A percentile compares a stretch with the other conserved stretches of the same genome.
Conservation (phyloP, 2,329 filamentous ascomycete genomes). For the Colletotrichum aenigma region DNA sequence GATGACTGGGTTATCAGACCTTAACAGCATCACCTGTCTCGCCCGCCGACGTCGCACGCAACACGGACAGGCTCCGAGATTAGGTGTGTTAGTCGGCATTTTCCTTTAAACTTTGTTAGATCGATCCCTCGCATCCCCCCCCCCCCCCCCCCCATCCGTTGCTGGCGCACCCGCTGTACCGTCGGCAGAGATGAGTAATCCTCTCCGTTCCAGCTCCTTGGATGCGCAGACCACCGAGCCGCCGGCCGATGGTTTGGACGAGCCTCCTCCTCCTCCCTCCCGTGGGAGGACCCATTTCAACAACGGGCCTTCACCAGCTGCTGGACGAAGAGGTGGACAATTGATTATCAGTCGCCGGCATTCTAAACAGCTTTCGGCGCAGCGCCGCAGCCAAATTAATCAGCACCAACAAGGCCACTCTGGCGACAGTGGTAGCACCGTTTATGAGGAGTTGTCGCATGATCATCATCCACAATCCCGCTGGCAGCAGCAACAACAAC, state of each 20-base stretch:
- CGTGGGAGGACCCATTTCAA: neutral
- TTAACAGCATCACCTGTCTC: neutral
- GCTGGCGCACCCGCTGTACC: neutral
- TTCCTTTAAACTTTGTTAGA: neutral
- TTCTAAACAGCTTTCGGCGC: neutral
- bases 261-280: neutral
- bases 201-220: slow-evolving; percentile 1
- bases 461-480: neutral
- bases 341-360: neutral
- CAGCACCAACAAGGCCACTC: neutral
- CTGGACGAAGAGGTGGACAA: neutral
- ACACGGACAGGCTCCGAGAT: neutral
- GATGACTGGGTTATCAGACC: neutral
- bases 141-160: neutral
- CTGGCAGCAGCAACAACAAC: neutral
- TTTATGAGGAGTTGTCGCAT: neutral
- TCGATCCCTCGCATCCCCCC: neutral
- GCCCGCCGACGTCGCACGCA: neutral
- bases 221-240: neutral
- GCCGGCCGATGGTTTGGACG: neutral
- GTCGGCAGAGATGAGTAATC: slow-evolving; percentile 19
- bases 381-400: neutral
- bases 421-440: neutral
- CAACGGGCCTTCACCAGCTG: neutral
- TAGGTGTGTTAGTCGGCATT: slow-evolving; percentile 6